A percentile compares a stretch with the other conserved stretches of the same genome.
phyloP scores from a whole-genome alignment of 495 filamentous ascomycete genomes.

The Penicillium robsamsonii region DNA sequence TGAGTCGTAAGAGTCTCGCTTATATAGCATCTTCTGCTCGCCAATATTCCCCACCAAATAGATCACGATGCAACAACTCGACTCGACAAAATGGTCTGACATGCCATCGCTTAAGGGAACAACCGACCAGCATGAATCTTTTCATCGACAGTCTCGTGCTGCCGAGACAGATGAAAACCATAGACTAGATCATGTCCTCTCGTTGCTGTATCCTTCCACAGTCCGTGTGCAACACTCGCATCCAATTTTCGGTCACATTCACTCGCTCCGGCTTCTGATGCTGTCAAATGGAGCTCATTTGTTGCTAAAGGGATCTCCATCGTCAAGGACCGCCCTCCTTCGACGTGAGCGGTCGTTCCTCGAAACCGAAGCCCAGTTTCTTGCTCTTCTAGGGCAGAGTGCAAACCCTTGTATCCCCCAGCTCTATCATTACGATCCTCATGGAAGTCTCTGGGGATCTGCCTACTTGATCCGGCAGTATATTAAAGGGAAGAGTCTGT shows the following conservation, averaged over 20 bases:
- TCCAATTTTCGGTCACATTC: slow-evolving; percentile 47
- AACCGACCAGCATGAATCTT: slow-evolving; percentile 1
- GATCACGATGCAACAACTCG: slow-evolving; percentile 11
- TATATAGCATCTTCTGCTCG: background rate
- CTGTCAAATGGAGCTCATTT: slow-evolving; percentile 54
- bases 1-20: background rate
- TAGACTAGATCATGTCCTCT: slow-evolving; percentile 43
- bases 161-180: slow-evolving; percentile 20
- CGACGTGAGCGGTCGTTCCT: slow-evolving; percentile 57
- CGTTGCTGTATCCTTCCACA: slow-evolving; percentile 38
- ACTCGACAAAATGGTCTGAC: slow-evolving; percentile 15
- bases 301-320: slow-evolving; percentile 55
- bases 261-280: slow-evolving; percentile 51
- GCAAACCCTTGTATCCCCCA: slow-evolving; percentile 48
- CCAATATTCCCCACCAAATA: background rate
- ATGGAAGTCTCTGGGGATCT: slow-evolving; percentile 38
- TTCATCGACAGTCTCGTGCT: slow-evolving; percentile 20
- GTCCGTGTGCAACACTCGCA: slow-evolving; percentile 45
- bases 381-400: slow-evolving; percentile 48
- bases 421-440: slow-evolving; percentile 50
- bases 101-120: slow-evolving; percentile 12
- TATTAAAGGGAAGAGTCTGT: slow-evolving; percentile 45
- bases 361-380: slow-evolving; percentile 54
- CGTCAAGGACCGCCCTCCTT: slow-evolving; percentile 49
- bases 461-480: slow-evolving; percentile 51